These are phyloP conservation scores for Rhizopus delemar DNA, from an alignment of 371 early-diverging fungal genomes.

Conservation along the genomic window DNA sequence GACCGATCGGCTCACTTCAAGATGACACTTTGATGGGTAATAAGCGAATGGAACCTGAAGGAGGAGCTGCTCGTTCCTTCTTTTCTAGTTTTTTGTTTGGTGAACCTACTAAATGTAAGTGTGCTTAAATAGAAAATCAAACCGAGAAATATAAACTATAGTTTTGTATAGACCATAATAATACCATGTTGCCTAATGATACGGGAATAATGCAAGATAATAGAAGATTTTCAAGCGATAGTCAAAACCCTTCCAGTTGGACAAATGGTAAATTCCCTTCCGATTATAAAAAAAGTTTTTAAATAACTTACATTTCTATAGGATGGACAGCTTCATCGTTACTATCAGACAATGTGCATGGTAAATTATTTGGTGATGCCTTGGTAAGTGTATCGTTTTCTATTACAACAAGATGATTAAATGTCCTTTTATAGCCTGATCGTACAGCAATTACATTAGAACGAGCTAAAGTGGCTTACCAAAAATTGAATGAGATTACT, in stretches of 20 bases:
- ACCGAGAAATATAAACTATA: no score
- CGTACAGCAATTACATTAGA: constrained; percentile 25
- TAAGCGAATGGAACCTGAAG: neutral
- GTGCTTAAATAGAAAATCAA: neutral
- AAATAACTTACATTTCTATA: neutral
- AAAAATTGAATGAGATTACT: constrained; percentile 33
- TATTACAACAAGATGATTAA: neutral
- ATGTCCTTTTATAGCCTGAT: constrained; percentile 22
- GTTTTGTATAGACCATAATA: neutral
- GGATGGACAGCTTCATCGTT: constrained; percentile 42
- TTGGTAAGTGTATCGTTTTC: constrained; percentile 25
- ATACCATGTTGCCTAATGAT: constrained; percentile 12
- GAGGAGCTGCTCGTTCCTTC: constrained; percentile 31
- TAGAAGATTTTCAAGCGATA: constrained; percentile 19
- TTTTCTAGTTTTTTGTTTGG: constrained; percentile 51
- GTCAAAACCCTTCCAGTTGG: constrained; percentile 12
- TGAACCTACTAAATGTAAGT: constrained; percentile 21
- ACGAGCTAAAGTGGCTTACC: constrained; percentile 30
- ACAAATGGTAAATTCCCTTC: constrained; percentile 19
- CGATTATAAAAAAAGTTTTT: neutral
- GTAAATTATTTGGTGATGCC: constrained; percentile 46
- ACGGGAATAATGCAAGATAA: constrained; percentile 13
- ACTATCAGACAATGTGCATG: constrained; percentile 42
- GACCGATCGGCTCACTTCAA: constrained; percentile 3
- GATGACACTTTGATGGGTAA: neutral